Conservation (phyloP, 169 alveolate genomes). For the Cryptosporidium tyzzeri region DNA sequence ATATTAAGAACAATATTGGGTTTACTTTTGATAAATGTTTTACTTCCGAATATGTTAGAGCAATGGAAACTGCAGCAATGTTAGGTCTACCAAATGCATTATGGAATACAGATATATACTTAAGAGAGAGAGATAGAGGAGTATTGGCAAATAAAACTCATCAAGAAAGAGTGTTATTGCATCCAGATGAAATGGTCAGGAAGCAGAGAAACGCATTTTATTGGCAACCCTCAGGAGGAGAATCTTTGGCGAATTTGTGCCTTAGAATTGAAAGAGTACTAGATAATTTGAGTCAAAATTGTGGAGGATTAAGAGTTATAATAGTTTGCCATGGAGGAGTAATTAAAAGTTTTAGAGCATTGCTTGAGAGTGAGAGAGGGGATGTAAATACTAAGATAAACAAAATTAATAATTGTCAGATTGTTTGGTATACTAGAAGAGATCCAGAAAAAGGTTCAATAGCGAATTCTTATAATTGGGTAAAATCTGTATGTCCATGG, state of each 20-base stretch:
- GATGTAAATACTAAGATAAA: conserved; percentile 73
- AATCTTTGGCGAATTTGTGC: conserved; percentile 81
- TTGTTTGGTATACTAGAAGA: conserved; percentile 80
- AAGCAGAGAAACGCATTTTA: conserved; percentile 79
- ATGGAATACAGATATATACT: conserved; percentile 78
- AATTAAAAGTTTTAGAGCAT: conserved; percentile 80
- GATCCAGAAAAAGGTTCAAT: conserved; percentile 79
- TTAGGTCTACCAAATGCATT: conserved; percentile 80
- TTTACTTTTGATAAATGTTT: conserved; percentile 78
- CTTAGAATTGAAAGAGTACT: conserved; percentile 79
- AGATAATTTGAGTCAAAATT: conserved; percentile 76
- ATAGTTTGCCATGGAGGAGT: conserved; percentile 84
- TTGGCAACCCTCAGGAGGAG: conserved; percentile 80
- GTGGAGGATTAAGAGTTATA: conserved; percentile 80
- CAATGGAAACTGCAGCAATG: conserved; percentile 83
- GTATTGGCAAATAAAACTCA: conserved; percentile 81
- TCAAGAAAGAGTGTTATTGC: conserved; percentile 74
- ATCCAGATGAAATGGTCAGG: conserved; percentile 79
- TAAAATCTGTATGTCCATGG: conserved; percentile 81
- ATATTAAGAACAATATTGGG: conserved; percentile 76
- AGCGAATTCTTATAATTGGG: conserved; percentile 78
- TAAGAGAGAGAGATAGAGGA: conserved; percentile 83
- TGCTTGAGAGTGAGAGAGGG: conserved; percentile 78
- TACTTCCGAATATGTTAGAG: conserved; percentile 81
- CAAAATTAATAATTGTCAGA: conserved; percentile 80